These are phyloP conservation scores for Neophaeococcomyces aloes DNA, from an alignment of 2,329 filamentous ascomycete species.

Conservation along the genomic window DNA sequence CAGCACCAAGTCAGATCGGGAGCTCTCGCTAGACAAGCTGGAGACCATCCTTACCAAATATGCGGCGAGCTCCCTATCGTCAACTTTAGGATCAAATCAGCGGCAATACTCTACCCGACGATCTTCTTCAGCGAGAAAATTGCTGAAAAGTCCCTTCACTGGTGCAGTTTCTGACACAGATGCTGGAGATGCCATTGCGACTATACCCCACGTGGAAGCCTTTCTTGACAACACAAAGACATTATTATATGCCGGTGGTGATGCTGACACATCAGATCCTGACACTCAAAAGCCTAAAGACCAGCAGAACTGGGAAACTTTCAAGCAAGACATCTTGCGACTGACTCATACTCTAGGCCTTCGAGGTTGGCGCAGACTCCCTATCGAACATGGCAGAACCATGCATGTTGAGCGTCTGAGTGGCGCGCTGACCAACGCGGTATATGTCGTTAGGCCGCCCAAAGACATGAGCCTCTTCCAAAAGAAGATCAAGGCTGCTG, in stretches of 20 bases:
- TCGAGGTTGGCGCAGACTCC: slow-evolving; percentile 82
- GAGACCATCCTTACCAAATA: slow-evolving; percentile 55
- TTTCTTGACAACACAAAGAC: slow-evolving; percentile 85
- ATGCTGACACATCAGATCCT: slow-evolving; percentile 35
- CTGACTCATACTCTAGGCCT: slow-evolving; percentile 78
- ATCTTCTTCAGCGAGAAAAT: slow-evolving; percentile 34
- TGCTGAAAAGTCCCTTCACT: slow-evolving; percentile 15
- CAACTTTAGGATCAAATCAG: slow-evolving; percentile 3
- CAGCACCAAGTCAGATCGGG: slow-evolving; percentile 8
- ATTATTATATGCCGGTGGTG: slow-evolving; percentile 58
- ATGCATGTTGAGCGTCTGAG: slow-evolving; percentile 47
- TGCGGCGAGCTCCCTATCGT: slow-evolving; percentile 26
- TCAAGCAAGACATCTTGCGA: slow-evolving; percentile 86
- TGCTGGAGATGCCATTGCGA: slow-evolving; percentile 61
- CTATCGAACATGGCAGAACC: slow-evolving; percentile 37
- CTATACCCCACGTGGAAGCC: slow-evolving; percentile 78
- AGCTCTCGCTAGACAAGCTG: slow-evolving; percentile 63
- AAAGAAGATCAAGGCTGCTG: slow-evolving; percentile 15
- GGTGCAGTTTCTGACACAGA: slow-evolving; percentile 73
- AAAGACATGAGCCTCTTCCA: slow-evolving; percentile 24
- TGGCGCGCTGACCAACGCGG: slow-evolving; percentile 88
- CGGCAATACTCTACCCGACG: slow-evolving; percentile 6
- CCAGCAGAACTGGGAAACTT: slow-evolving; percentile 65
- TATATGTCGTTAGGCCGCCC: slow-evolving; percentile 86
- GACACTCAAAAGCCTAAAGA: slow-evolving; percentile 52